phyloP scores from a whole-genome alignment of 345 rosid genomes.

The Psidium guajava region DNA sequence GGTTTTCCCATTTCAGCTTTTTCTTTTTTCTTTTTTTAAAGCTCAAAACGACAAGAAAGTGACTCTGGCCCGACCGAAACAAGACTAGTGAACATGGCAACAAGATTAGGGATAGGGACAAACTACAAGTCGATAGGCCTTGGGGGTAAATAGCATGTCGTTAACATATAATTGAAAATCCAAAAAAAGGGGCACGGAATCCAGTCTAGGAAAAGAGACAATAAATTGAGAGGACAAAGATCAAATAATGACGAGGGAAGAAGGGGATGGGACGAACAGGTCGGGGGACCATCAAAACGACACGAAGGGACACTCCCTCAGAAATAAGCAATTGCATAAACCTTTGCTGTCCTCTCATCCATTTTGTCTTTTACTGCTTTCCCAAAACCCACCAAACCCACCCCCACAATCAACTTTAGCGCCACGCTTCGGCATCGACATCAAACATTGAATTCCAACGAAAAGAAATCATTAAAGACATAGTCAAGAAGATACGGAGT shows the following conservation, averaged over 20 bases:
- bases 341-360: neutral
- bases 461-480: neutral
- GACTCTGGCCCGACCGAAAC: neutral
- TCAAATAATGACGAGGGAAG: neutral
- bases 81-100: neutral
- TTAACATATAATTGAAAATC: neutral
- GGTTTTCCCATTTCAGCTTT: too few relatives aligned
- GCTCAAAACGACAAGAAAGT: neutral
- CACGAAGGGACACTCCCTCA: neutral
- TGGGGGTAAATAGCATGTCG: neutral
- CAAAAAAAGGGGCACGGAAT: neutral
- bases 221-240: neutral
- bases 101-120: neutral
- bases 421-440: neutral
- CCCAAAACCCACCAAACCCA: neutral
- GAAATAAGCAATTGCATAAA: neutral
- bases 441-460: neutral
- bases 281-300: neutral
- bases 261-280: neutral
- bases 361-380: neutral
- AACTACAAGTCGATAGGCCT: neutral
- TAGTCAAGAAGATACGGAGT: neutral
- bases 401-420: neutral
- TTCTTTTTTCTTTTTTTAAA: too few relatives aligned
- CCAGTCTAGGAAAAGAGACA: neutral